phyloP scores from a whole-genome alignment of 805 yeast species.

The Candida pseudoglaebosa region DNA sequence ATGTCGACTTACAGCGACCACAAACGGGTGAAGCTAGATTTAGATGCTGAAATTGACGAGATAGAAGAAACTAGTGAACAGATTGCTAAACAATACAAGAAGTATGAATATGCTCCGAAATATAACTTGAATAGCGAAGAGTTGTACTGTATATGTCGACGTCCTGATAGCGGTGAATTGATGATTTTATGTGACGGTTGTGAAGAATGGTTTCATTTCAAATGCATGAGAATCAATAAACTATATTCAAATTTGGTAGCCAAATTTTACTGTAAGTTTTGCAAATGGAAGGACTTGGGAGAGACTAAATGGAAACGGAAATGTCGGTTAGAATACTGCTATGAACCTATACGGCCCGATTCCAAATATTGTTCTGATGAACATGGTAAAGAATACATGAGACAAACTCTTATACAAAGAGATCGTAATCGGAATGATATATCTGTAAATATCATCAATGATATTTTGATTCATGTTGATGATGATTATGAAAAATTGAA shows the following conservation, averaged over 20 bases:
- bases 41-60: slow-evolving; percentile 5
- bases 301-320: slow-evolving; percentile 68
- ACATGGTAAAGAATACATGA: slow-evolving; percentile 57
- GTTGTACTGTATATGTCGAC: slow-evolving; percentile 72
- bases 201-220: slow-evolving; percentile 92
- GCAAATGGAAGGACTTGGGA: slow-evolving; percentile 53
- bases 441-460: slow-evolving; percentile 19
- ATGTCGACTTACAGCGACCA: neutral
- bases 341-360: slow-evolving; percentile 44
- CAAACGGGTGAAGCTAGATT: neutral
- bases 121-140: slow-evolving; percentile 54
- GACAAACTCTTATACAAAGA: slow-evolving; percentile 16
- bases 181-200: slow-evolving; percentile 97
- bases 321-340: slow-evolving; percentile 62
- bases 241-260: slow-evolving; percentile 53
- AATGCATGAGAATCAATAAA: slow-evolving; percentile 60
- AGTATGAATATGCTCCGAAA: slow-evolving; percentile 32
- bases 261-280: slow-evolving; percentile 69
- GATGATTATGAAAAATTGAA: slow-evolving; percentile 18
- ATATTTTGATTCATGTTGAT: slow-evolving; percentile 19
- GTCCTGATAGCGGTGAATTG: slow-evolving; percentile 71
- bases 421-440: slow-evolving; percentile 9
- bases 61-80: slow-evolving; percentile 27
- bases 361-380: slow-evolving; percentile 72
- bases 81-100: slow-evolving; percentile 34